Base-by-base conservation (phyloP, 192 early-diverging fungal species). In the Umbelopsis sp. region DNA sequence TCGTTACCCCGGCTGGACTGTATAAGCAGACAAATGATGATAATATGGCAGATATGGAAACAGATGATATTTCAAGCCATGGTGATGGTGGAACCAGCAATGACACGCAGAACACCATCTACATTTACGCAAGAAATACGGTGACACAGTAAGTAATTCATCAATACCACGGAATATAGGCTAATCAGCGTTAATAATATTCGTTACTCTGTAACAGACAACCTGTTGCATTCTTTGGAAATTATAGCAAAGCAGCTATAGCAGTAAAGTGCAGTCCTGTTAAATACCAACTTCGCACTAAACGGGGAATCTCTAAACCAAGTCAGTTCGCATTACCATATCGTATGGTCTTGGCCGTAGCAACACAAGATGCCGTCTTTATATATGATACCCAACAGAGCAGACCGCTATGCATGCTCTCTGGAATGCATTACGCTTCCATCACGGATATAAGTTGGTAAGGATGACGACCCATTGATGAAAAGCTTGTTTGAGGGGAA, bases 401-500 rank as follows among this genome's bases (percentile, higher is more conserved):
- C 4, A 77, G 81, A 17, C 91, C 97, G 1, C 82, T 96, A 6
- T 93, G 88, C 17, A 77, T 90, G 32, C 72, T 96, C 59, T 80
- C 87, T 20, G 91, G 93, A 31, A 81, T 97, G 68, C 97, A 98
- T 77, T 97, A 92, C 78, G 91, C 94, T 17, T 89, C 94, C 2
- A 82, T 97, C 44, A 95, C 95, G 10, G 97, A 98, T 78, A 70
- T 97, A 51, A 80, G 94, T 21, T 97, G 95, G 96, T 90, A 82
- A 73, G 74, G n/a, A 21, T 53, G n/a, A n/a, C n/a, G n/a, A n/a
- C n/a, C n/a, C 34, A 21, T 22, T 47, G 21, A 56, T 25, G 1
- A n/a, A 17, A 14, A 41, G 4, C 8, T 6, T 14, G 68, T 1
- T 29, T 38, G 31, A 20, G 43, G 45, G 38, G 36, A 43, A 66